Evolutionary conservation across 1,284 basidiomycete species (phyloP).

Genomic region (Ustilago trichophora): DNA sequence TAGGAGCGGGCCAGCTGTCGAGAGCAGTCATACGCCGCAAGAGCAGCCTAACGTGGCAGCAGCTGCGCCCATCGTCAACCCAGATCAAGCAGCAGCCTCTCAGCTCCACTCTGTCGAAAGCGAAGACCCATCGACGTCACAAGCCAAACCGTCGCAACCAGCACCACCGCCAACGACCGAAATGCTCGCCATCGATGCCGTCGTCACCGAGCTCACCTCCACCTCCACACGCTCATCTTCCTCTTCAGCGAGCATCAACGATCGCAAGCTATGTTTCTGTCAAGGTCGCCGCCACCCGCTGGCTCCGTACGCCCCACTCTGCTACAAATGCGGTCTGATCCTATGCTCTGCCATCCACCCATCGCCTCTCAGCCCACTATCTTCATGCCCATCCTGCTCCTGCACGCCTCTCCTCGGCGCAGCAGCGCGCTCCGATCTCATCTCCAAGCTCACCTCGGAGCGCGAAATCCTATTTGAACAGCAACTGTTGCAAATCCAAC

Average conservation of each 20-base stretch:
- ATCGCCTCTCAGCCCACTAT: conserved; percentile 29
- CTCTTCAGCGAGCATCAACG: background rate
- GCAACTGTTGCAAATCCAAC: conserved; percentile 35
- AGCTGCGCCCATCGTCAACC: no score
- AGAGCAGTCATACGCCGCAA: no score
- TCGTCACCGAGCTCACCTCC: conserved; percentile 40
- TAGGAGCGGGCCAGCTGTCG: no score
- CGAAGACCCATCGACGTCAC: no score
- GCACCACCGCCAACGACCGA: conserved; percentile 34
- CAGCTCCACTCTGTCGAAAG: no score
- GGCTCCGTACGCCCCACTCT: conserved; percentile 40
- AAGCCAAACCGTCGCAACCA: conserved; percentile 13
- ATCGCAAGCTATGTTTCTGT: conserved; percentile 42
- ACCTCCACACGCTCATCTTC: background rate
- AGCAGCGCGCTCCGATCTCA: conserved; percentile 27
- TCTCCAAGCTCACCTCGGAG: conserved; percentile 31
- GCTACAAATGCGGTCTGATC: conserved; percentile 41
- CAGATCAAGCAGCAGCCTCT: no score
- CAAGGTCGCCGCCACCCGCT: conserved; percentile 36
- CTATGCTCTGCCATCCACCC: conserved; percentile 38
- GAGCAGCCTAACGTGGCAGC: no score
- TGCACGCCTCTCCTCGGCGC: conserved; percentile 28
- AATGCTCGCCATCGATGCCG: conserved; percentile 44
- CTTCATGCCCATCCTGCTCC: conserved; percentile 33
- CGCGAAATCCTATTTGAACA: conserved; percentile 37